Evolutionary conservation across 192 early-diverging fungal genomes (phyloP), one percentile per base, ranked within the genome.

Genomic region (Chytriomyces sp.): DNA sequence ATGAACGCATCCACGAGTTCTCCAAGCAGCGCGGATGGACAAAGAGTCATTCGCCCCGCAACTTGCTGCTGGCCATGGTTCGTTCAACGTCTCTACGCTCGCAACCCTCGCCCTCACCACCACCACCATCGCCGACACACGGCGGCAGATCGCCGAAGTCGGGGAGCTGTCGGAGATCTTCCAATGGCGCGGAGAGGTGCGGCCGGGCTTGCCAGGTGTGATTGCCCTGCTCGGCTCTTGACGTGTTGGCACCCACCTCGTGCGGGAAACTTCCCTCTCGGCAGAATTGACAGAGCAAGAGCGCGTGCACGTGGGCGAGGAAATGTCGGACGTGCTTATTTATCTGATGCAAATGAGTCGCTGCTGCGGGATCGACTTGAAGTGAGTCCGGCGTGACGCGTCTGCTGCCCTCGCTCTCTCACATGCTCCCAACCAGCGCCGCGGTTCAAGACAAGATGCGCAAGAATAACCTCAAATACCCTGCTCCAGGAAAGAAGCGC

Each of bases 251-350:
- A 44, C 7, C 41, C 7, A 44, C 31, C 58, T 59, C 31, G 37
- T 59, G 31, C 58, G 7, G 22, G 14, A 4, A 7, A 36, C 28
- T 26, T 26, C n/a, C 54, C 30, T 10, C 5, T 5, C n/a, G 22
- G 6, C 33, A 59, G 58, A 59, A 8, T 59, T 59, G 6, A 32
- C 58, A 7, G 58, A 59, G 37, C 6, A 4, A 28, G 58, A 59
- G 7, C 22, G 32, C 5, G 37, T 59, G 7, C 58, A 59, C 22
- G 32, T 34, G 7, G 58, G 58, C 22, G 58, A 59, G 32, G 58
- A 59, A 59, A 59, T 59, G 58, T 59, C 58, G 3, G 58, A 59
- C 30, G 58, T 59, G 12, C 33, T 59, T 4, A 59, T 59, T 8
- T 59, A 59, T 34, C 30, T 59, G 6, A 59, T 22, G 30, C 31